These are phyloP conservation scores for Sporothrix brasiliensis DNA, from an alignment of 2,329 filamentous ascomycete genomes.

Conservation along the genomic window DNA sequence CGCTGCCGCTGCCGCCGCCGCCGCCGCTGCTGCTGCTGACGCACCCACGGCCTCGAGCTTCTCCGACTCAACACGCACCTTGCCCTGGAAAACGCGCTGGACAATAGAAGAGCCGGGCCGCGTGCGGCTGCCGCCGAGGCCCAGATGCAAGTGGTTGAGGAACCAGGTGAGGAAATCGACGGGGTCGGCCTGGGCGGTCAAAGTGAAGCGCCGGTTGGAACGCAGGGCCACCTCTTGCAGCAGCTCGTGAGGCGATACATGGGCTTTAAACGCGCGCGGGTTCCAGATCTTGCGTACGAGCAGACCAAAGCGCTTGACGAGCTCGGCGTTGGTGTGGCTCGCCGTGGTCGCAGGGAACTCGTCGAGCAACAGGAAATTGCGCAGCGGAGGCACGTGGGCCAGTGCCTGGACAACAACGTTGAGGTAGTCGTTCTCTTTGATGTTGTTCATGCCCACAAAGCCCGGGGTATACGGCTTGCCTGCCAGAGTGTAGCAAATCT, in stretches of 20 bases:
- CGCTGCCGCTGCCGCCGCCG: conserved; percentile 31
- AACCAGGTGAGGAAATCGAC: conserved; percentile 98
- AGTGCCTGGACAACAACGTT: conserved; percentile 93
- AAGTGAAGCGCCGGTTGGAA: conserved; percentile 88
- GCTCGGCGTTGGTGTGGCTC: conserved; percentile 64
- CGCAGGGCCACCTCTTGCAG: conserved; percentile 90
- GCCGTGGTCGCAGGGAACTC: conserved; percentile 58
- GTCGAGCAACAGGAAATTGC: conserved; percentile 90
- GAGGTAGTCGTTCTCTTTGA: conserved; percentile 98
- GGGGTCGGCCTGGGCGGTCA: conserved; percentile 89
- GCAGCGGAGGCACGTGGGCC: conserved; percentile 82
- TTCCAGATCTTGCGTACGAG: conserved; percentile 98
- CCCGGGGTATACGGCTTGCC: conserved; percentile 89
- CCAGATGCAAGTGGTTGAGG: conserved; percentile 90
- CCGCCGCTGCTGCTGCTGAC: conserved; percentile 31
- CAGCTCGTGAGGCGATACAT: conserved; percentile 95
- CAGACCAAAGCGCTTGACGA: conserved; percentile 84
- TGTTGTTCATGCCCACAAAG: conserved; percentile 99
- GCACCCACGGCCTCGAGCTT: conserved; percentile 36
- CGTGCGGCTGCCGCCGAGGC: conserved; percentile 84
- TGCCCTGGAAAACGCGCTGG: conserved; percentile 91
- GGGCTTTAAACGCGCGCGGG: conserved; percentile 89
- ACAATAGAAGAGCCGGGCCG: conserved; percentile 84
- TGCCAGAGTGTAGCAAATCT: conserved; percentile 72
- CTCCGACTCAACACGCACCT: conserved; percentile 88